Evolutionary conservation across 768 basidiomycete genomes (phyloP).

Genomic region (Auricularia heimuer): DNA sequence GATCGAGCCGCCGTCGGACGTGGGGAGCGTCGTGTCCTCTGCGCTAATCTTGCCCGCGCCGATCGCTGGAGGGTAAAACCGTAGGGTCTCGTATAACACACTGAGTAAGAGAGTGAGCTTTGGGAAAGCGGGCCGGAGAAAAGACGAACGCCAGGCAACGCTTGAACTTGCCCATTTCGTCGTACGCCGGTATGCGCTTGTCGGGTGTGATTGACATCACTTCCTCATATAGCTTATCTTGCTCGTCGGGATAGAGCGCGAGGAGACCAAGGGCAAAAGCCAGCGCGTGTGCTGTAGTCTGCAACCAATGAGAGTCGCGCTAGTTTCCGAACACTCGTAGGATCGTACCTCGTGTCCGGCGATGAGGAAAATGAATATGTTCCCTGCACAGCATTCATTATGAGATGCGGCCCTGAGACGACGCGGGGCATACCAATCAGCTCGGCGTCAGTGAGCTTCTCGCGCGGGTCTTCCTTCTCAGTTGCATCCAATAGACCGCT

Average conservation of each 20-base stretch:
- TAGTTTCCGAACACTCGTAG: not conserved
- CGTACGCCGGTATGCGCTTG: not conserved
- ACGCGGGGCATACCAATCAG: not conserved
- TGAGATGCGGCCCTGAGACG: not conserved
- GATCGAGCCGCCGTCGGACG: not conserved
- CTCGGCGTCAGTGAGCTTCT: not conserved
- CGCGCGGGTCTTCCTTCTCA: not conserved
- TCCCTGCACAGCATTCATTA: not conserved
- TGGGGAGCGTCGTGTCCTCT: not conserved
- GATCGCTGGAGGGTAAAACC: not conserved
- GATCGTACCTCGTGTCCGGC: not conserved
- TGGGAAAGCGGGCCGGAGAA: not conserved
- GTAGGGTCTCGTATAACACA: not conserved
- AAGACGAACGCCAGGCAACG: not conserved
- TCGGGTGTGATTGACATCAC: conserved; percentile 24
- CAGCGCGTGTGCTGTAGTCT: conserved; percentile 42
- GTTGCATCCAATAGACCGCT: not conserved
- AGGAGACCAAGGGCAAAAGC: conserved; percentile 39
- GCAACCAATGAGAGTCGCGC: not conserved
- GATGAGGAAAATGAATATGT: not conserved
- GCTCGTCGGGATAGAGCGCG: conserved; percentile 34
- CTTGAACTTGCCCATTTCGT: not conserved
- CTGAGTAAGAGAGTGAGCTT: not conserved
- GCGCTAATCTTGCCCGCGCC: not conserved
- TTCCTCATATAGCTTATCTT: conserved; percentile 38